Evolutionary conservation across 2,329 filamentous ascomycete species (phyloP).

Genomic region (Beauveria sp.): DNA sequence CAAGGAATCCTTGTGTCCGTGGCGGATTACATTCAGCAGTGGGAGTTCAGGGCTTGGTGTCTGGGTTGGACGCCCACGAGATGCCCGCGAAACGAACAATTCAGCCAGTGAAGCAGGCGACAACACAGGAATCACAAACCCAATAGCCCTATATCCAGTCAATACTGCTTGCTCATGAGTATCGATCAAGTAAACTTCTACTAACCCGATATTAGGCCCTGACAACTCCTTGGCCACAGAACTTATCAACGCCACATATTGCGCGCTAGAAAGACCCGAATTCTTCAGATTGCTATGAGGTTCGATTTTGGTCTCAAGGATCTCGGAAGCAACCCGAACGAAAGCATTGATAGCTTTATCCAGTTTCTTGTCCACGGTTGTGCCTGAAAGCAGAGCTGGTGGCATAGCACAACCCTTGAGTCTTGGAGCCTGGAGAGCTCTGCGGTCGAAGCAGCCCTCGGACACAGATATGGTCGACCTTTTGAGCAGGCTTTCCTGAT

Average conservation of each 20-base stretch:
- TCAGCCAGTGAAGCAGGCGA: neutral
- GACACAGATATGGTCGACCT: neutral
- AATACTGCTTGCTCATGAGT: neutral
- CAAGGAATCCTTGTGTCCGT: neutral
- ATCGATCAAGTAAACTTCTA: neutral
- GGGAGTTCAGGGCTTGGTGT: too few species aligned
- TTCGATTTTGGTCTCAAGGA: neutral
- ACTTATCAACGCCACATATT: neutral
- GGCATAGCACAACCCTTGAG: neutral
- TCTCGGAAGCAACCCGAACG: neutral
- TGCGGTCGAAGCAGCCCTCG: neutral
- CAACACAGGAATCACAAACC: neutral
- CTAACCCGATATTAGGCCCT: neutral
- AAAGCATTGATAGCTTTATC: neutral
- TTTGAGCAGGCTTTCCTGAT: neutral
- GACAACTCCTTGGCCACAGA: neutral
- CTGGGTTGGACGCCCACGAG: neutral
- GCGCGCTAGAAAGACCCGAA: neutral
- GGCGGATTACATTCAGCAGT: neutral
- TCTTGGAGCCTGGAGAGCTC: neutral
- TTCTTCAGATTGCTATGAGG: neutral
- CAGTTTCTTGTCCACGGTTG: neutral
- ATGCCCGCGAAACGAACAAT: neutral
- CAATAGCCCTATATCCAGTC: neutral
- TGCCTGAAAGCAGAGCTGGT: neutral